Base-by-base conservation (phyloP, 345 rosid genomes). In the Sapria himalayana region DNA sequence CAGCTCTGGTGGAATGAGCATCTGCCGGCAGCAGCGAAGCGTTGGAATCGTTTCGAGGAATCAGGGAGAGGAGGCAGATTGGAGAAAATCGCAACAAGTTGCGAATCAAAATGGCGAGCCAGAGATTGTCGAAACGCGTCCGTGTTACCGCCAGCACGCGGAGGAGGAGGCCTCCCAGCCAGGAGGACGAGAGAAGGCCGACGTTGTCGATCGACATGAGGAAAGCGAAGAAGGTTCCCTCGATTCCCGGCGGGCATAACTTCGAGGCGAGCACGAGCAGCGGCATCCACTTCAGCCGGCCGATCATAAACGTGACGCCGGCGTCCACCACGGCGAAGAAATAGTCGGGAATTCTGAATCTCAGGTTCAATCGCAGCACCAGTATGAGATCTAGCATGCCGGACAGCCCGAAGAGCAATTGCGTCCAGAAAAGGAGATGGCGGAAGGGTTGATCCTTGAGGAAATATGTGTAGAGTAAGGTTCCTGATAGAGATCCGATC, bases 141-240 rank as follows among this genome's bases (percentile, higher is more conserved):
- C 85, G 62, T 2, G 85, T 79, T 22, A 70, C 76, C 0, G 66
- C 52, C 55, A 68, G 50, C 19, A 57, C 15, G 48, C 64, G 72
- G 40, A 79, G 81, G 20, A 70, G 35, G 9, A 76, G 52, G 38
- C 85, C 81, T 46, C 81, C 79, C 1, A 60, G 63, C 85, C 85
- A 70, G 2, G 78, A 60, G 4, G 76, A 71, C 19, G 70, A 11
- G 14, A 76, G 64, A 17, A 58, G 16, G 42, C 81, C 92, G 5
- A 68, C 29, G 42, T 79, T 63, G 34, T 79, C 85, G 4, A 72
- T 68, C 34, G 92, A 75, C 81, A 75, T 79, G 41, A 79, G 67
- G 50, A 75, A 45, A 41, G 92, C 85, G 43, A 70, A 79, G 61
- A 75, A 79, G 16, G 85, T 79, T 44, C 79, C 92, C 47, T 75